Conservation (phyloP, 2,329 filamentous ascomycete genomes). For the Fusarium albosuccineum region DNA sequence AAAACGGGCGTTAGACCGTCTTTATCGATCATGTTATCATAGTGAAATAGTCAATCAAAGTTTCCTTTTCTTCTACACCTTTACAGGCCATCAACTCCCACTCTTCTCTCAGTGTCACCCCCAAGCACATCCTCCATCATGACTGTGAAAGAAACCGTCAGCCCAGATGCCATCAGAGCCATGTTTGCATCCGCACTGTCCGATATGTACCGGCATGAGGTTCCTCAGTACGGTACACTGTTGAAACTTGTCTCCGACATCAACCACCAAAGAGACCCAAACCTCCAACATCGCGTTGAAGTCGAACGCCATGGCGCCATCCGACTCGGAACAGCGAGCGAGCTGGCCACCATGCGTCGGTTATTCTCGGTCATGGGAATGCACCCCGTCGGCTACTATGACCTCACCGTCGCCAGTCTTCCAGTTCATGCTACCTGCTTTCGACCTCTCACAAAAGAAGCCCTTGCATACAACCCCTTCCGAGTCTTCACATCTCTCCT, state of each 20-base stretch:
- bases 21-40: background rate
- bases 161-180: conserved; percentile 28
- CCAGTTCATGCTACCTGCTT: conserved; percentile 66
- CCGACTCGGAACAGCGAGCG: conserved; percentile 57
- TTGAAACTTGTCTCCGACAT: conserved; percentile 45
- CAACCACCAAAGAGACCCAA: conserved; percentile 16
- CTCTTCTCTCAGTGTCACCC: background rate
- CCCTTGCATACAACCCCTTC: conserved; percentile 59
- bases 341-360: conserved; percentile 56
- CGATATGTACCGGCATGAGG: conserved; percentile 48
- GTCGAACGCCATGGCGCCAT: conserved; percentile 60
- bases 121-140: background rate
- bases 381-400: conserved; percentile 65
- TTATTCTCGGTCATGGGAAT: conserved; percentile 62
- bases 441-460: conserved; percentile 53
- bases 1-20: background rate
- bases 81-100: background rate
- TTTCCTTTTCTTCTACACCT: background rate
- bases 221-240: conserved; percentile 49
- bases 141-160: conserved; percentile 8
- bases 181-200: conserved; percentile 46
- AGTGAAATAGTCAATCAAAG: background rate
- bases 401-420: conserved; percentile 58
- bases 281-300: conserved; percentile 5
- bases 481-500: conserved; percentile 52